A percentile compares a stretch with the other conserved stretches of the same genome.
These are phyloP conservation scores for Sporisorium exsertum DNA, from an alignment of 1,284 basidiomycete genomes.

Conservation along the genomic window DNA sequence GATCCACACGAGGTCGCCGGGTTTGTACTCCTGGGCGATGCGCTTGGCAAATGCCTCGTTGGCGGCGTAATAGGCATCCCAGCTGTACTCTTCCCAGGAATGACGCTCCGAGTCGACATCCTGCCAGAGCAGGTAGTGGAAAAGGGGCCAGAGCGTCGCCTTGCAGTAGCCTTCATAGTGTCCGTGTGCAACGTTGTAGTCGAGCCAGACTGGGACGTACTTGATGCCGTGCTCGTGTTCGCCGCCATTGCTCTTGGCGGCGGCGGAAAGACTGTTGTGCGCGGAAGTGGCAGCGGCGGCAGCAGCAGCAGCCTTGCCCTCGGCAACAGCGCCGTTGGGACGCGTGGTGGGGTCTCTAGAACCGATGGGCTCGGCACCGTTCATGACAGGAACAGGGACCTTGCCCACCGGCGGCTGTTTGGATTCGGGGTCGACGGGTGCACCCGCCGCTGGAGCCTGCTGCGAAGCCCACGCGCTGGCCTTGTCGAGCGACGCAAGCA, in stretches of 20 bases:
- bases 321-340: constrained; percentile 5
- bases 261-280: constrained; percentile 72
- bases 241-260: constrained; percentile 67
- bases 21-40: constrained; percentile 80
- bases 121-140: constrained; percentile 98
- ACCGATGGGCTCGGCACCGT: constrained; percentile 65
- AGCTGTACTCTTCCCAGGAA: constrained; percentile 79
- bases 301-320: constrained; percentile 68
- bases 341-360: constrained; percentile 47
- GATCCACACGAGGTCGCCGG: constrained; percentile 81
- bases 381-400: constrained; percentile 60
- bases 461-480: constrained; percentile 59
- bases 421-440: constrained; percentile 35
- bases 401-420: constrained; percentile 38
- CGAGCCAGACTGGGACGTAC: constrained; percentile 92
- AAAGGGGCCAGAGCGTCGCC: constrained; percentile 94
- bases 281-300: constrained; percentile 71
- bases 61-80: constrained; percentile 84
- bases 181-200: constrained; percentile 87
- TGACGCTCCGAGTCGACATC: constrained; percentile 75
- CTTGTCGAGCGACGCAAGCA: constrained; percentile 64
- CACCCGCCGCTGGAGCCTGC: constrained; percentile 51
- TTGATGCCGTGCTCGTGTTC: constrained; percentile 69
- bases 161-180: constrained; percentile 97
- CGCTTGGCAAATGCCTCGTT: constrained; percentile 86